Percentiles rank a stretch among this genome's conserved stretches.
These are phyloP conservation scores for Arthrinium phaeospermum DNA, from an alignment of 2,329 filamentous ascomycete genomes.

Conservation along the genomic window DNA sequence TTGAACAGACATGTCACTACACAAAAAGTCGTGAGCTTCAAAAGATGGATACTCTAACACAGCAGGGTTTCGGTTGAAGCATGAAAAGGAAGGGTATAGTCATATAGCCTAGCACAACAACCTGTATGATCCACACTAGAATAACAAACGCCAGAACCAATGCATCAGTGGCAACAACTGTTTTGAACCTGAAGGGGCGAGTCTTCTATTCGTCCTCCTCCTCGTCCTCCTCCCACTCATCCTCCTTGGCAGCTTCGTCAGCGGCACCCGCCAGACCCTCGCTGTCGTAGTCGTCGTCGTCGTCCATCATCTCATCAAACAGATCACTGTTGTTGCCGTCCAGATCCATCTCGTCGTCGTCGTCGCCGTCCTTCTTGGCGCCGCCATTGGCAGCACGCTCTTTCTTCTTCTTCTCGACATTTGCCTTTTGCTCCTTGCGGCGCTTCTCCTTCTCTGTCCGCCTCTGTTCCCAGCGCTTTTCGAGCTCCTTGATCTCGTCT, in stretches of 20 bases:
- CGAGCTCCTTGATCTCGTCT: constrained; percentile 77
- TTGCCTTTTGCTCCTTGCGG: constrained; percentile 83
- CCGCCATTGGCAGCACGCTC: constrained; percentile 49
- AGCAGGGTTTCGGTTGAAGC: not conserved
- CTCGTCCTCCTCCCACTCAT: constrained; percentile 53
- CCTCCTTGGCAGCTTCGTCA: constrained; percentile 55
- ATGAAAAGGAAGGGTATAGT: constrained; percentile 17
- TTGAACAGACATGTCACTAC: not conserved
- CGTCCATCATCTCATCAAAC: constrained; percentile 51
- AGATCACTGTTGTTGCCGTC: constrained; percentile 48
- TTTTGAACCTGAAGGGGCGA: not conserved
- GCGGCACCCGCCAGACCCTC: constrained; percentile 56
- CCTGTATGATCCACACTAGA: constrained; percentile 4
- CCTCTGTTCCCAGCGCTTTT: constrained; percentile 81
- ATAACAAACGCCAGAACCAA: constrained; percentile 10
- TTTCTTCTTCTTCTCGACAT: constrained; percentile 85
- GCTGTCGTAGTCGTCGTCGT: constrained; percentile 57
- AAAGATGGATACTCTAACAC: not conserved
- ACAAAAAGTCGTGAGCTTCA: not conserved
- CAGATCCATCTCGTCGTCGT: constrained; percentile 45
- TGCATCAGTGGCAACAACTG: constrained; percentile 6
- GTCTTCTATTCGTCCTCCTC: constrained; percentile 52
- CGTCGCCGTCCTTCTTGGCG: constrained; percentile 39
- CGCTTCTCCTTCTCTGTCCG: constrained; percentile 82
- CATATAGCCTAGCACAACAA: constrained; percentile 17